Base-by-base conservation (phyloP, 2,329 filamentous ascomycete species). In the Cryphonectria japonica region DNA sequence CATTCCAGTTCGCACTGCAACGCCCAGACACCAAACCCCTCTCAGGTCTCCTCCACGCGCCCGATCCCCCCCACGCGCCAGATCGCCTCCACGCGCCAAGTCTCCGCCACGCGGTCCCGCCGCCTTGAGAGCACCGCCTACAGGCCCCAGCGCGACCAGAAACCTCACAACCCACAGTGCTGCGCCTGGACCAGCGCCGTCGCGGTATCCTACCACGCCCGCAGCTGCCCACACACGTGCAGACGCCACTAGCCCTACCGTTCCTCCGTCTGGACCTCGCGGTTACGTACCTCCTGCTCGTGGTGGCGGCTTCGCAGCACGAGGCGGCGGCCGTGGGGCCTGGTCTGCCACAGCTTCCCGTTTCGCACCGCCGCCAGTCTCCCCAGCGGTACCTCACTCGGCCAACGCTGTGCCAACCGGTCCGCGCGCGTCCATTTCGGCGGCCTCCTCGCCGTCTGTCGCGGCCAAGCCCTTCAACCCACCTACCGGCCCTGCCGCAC, bases 231-330 rank as follows among this genome's bases (percentile, higher is more conserved):
- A 78, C 64, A 75, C 79, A 7, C 80, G 82, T 37, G 76, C 82
- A 26, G 84, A 83, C 26, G 80, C 80, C 9, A 79, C 80, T 6
- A 86, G 83, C 72, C 85, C 85, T 9, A 83, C 83, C 0, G 82
- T 83, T 26, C 86, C 86, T 0, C 87, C 87, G 11, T 81, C 86
- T 7, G 87, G 87, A 0, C 87, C 87, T 2, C 82, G 87, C 73
- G 86, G 86, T 46, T 89, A 88, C 72, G 81, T 86, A 2, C 78
- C 85, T 6, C 77, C 84, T 4, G 73, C 76, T 13, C 81, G 84
- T 66, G 84, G 85, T 59, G 81, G 83, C 1, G 77, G 78, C 54
- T 88, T 83, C 71, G 74, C 78, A 32, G 73, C 81, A 9, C 84
- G 86, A 37, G 82, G 84, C 41, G 82, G 83, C 63, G 82, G 86